Evolutionary conservation across 257 asterid genomes (phyloP).

Genomic region (Salvia hispanica): DNA sequence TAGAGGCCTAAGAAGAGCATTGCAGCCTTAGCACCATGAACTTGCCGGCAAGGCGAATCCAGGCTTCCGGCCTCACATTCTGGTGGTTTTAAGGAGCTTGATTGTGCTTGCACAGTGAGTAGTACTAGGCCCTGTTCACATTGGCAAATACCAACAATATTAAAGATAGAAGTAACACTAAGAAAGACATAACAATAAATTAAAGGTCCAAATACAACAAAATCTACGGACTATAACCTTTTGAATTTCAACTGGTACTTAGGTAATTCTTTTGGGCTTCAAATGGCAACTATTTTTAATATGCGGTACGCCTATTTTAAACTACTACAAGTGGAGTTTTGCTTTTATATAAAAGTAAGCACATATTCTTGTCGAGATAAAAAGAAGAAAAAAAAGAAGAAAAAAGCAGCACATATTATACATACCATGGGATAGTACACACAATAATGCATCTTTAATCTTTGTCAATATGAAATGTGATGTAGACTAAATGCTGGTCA

Average conservation of each 20-base stretch:
- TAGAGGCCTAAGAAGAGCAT: slow-evolving; percentile 82
- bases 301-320: slow-evolving; percentile 3
- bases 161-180: too few species aligned
- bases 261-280: not conserved
- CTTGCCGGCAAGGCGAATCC: slow-evolving; percentile 49
- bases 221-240: not conserved
- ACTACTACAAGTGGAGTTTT: slow-evolving; percentile 26
- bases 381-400: not conserved
- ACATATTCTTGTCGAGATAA: slow-evolving; percentile 10
- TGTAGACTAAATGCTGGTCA: slow-evolving; percentile 34
- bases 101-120: slow-evolving; percentile 75
- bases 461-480: slow-evolving; percentile 1
- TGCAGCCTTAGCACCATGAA: slow-evolving; percentile 74
- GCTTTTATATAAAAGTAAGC: slow-evolving; percentile 17
- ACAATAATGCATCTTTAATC: slow-evolving; percentile 13
- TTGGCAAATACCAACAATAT: too few species aligned
- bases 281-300: slow-evolving; percentile 13
- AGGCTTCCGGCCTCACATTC: slow-evolving; percentile 42
- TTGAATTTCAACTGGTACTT: not conserved
- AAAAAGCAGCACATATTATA: not conserved
- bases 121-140: slow-evolving; percentile 64
- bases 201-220: not conserved
- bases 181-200: not conserved
- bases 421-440: slow-evolving; percentile 28
- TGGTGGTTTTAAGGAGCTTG: slow-evolving; percentile 63